Conservation (phyloP, 1,139 yeast genomes). For the Pichia sp. region DNA sequence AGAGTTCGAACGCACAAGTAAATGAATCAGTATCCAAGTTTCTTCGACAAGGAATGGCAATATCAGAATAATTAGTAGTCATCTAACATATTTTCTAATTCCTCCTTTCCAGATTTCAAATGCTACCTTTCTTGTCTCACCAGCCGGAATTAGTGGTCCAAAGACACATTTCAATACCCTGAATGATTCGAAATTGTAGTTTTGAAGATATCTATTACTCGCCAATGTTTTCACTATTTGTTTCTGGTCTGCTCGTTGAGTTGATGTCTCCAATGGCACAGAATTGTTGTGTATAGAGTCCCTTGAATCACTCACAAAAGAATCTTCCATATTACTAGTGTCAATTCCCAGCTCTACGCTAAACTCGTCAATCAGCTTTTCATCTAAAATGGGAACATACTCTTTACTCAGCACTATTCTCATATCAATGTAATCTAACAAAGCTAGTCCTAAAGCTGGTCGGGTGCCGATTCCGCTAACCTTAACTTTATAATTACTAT, state of each 20-base stretch:
- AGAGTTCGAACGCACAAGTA: slow-evolving; percentile 42
- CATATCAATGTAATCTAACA: slow-evolving; percentile 32
- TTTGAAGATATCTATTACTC: slow-evolving; percentile 29
- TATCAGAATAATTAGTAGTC: not conserved
- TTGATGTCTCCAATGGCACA: not conserved
- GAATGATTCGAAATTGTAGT: slow-evolving; percentile 32
- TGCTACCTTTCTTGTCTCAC: slow-evolving; percentile 19
- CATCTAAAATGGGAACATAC: slow-evolving; percentile 31
- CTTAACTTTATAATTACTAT: slow-evolving; percentile 26
- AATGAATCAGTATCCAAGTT: slow-evolving; percentile 41
- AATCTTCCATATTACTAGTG: slow-evolving; percentile 14
- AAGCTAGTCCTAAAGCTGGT: slow-evolving; percentile 32
- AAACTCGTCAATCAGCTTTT: slow-evolving; percentile 31
- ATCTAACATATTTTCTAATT: slow-evolving; percentile 21
- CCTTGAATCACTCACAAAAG: not conserved
- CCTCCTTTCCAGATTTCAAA: slow-evolving; percentile 37
- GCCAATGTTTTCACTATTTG: slow-evolving; percentile 23
- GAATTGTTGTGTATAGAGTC: not conserved
- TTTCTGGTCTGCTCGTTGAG: slow-evolving; percentile 11
- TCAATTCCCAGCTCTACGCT: slow-evolving; percentile 32
- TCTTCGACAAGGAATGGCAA: slow-evolving; percentile 30
- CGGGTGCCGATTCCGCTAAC: slow-evolving; percentile 30
- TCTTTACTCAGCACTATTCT: slow-evolving; percentile 32
- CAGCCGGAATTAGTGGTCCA: slow-evolving; percentile 26
- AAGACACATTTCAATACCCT: slow-evolving; percentile 29